These are phyloP conservation scores for Ascochyta fabae DNA, from an alignment of 2,329 filamentous ascomycete genomes.

Conservation along the genomic window DNA sequence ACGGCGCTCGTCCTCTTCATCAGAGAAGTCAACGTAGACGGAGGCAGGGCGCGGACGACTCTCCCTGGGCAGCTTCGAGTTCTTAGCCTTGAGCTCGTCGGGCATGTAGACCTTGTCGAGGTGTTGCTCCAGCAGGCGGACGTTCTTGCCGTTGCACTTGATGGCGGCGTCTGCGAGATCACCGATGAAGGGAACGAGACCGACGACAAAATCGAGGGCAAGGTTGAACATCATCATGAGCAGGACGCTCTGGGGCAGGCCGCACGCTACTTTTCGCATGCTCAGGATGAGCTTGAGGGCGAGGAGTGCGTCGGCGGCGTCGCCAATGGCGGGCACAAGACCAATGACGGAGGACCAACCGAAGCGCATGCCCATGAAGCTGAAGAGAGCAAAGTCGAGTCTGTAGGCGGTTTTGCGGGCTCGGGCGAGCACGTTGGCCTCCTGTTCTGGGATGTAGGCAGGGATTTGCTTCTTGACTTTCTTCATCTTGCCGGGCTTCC, in stretches of 20 bases:
- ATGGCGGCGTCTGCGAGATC: constrained; percentile 75
- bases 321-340: constrained; percentile 75
- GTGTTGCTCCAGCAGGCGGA: constrained; percentile 70
- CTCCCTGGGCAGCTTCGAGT: constrained; percentile 26
- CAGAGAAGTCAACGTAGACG: constrained; percentile 54
- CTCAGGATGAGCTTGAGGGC: constrained; percentile 72
- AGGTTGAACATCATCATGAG: constrained; percentile 83
- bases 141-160: constrained; percentile 79
- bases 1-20: constrained; percentile 44
- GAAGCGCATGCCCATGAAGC: constrained; percentile 79
- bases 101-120: constrained; percentile 71
- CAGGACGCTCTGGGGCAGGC: constrained; percentile 67
- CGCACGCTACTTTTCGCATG: constrained; percentile 77
- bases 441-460: constrained; percentile 80
- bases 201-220: constrained; percentile 73
- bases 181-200: constrained; percentile 77
- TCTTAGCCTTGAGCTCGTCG: constrained; percentile 31
- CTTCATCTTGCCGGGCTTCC: constrained; percentile 74
- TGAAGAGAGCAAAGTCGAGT: constrained; percentile 85
- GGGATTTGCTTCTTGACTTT: constrained; percentile 86
- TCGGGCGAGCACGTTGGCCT: constrained; percentile 80
- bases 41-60: constrained; percentile 52
- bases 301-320: constrained; percentile 52
- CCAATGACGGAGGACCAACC: constrained; percentile 90
- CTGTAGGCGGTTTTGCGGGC: constrained; percentile 86